phyloP scores from a whole-genome alignment of 2,329 filamentous ascomycete genomes.

The Ophiostoma angusticollis region DNA sequence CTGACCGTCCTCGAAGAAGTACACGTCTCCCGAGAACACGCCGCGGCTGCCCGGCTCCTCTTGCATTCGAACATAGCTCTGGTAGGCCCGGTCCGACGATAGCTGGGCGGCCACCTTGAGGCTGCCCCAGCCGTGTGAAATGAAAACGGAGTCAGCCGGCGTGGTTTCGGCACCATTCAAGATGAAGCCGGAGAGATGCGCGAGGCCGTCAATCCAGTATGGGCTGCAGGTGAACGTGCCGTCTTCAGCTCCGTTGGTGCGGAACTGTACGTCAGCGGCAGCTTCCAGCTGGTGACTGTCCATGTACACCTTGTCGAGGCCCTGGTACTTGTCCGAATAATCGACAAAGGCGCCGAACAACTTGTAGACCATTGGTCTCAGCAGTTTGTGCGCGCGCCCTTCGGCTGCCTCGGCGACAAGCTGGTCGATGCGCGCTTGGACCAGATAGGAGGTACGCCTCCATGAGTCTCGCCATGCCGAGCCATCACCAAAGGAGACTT shows the following conservation, averaged over 20 bases:
- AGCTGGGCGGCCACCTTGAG: neutral
- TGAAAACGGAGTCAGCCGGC: constrained; percentile 17
- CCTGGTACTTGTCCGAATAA: constrained; percentile 1
- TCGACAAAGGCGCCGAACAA: neutral
- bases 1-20: constrained; percentile 21
- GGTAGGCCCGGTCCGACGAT: constrained; percentile 16
- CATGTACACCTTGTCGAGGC: constrained; percentile 3
- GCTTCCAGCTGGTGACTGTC: constrained; percentile 1
- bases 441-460: neutral
- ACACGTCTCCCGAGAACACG: constrained; percentile 24
- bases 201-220: constrained; percentile 26
- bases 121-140: constrained; percentile 25
- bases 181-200: constrained; percentile 27
- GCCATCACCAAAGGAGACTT: neutral
- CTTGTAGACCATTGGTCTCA: constrained; percentile 1
- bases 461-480: neutral
- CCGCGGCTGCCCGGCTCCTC: constrained; percentile 1
- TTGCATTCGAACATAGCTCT: constrained; percentile 26
- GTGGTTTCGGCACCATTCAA: constrained; percentile 25
- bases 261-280: neutral
- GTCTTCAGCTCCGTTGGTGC: neutral
- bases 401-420: neutral
- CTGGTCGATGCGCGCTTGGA: neutral
- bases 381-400: neutral
- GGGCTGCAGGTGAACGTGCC: constrained; percentile 14